Percentiles rank a stretch among this genome's conserved stretches.
phyloP scores from a whole-genome alignment of 2,329 filamentous ascomycete species.

The Dryadomyces sulphureus region DNA sequence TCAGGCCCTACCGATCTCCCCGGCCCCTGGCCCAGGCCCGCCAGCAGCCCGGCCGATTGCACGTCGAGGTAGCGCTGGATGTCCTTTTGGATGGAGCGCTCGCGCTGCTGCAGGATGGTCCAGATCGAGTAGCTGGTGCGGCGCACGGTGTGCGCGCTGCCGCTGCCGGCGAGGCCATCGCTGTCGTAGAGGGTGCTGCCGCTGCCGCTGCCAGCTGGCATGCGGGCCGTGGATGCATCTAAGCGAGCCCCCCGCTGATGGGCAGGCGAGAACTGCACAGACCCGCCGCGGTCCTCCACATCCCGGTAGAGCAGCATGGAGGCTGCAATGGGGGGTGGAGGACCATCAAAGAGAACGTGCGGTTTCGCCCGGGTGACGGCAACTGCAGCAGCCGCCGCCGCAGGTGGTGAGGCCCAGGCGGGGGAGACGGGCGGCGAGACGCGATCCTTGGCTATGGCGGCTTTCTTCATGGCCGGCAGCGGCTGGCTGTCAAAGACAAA shows the following conservation, averaged over 20 bases:
- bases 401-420: background rate
- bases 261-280: background rate
- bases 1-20: slow-evolving; percentile 11
- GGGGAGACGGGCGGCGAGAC: slow-evolving; percentile 2
- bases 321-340: slow-evolving; percentile 34
- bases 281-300: slow-evolving; percentile 13
- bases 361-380: slow-evolving; percentile 14
- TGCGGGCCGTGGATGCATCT: slow-evolving; percentile 11
- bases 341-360: slow-evolving; percentile 27
- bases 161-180: too few species aligned
- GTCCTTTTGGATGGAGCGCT: slow-evolving; percentile 29
- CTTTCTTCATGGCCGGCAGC: background rate
- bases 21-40: slow-evolving; percentile 18
- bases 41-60: slow-evolving; percentile 29
- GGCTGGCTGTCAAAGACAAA: background rate
- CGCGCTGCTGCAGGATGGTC: slow-evolving; percentile 29
- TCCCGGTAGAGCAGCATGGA: slow-evolving; percentile 24
- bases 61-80: slow-evolving; percentile 33
- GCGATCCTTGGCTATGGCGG: slow-evolving; percentile 1
- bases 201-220: slow-evolving; percentile 15
- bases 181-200: too few species aligned
- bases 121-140: slow-evolving; percentile 26
- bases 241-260: slow-evolving; percentile 3
- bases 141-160: background rate
- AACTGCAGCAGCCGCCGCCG: too few species aligned